Evolutionary conservation across 2,329 filamentous ascomycete species (phyloP).

Genomic region (Penicillium polonicum): DNA sequence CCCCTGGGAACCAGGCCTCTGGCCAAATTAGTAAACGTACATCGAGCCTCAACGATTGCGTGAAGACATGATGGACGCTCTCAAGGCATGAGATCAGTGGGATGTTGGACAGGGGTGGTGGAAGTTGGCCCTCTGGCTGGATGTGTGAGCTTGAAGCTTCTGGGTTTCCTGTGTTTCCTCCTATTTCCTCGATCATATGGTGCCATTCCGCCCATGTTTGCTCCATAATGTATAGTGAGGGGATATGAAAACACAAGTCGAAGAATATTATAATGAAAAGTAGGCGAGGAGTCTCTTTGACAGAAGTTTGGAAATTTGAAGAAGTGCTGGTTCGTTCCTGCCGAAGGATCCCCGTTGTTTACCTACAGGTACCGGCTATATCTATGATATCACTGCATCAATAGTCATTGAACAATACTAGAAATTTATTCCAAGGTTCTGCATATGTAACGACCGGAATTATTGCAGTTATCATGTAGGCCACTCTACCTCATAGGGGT

Average conservation of each 20-base stretch:
- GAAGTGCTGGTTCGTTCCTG: not conserved
- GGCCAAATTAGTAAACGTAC: not conserved
- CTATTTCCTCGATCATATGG: not conserved
- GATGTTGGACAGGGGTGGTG: not conserved
- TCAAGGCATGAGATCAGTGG: not conserved
- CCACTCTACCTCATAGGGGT: not conserved
- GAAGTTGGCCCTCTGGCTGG: not conserved
- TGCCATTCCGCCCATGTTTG: not conserved
- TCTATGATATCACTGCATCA: not conserved
- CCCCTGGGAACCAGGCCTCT: not conserved
- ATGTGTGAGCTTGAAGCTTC: not conserved
- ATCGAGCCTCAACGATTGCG: not conserved
- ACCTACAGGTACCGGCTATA: not conserved
- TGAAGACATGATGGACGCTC: not conserved
- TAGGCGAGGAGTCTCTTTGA: not conserved
- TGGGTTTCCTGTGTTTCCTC: not conserved
- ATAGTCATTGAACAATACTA: not conserved
- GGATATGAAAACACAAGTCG: not conserved
- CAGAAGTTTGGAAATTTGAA: not conserved
- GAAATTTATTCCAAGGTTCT: not conserved
- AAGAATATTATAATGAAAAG: not conserved
- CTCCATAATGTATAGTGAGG: not conserved
- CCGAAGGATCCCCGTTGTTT: not conserved
- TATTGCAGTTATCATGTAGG: not conserved
- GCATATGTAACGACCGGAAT: not conserved